Base-by-base conservation (phyloP, 495 filamentous ascomycete genomes). In the Tuber aestivum region DNA sequence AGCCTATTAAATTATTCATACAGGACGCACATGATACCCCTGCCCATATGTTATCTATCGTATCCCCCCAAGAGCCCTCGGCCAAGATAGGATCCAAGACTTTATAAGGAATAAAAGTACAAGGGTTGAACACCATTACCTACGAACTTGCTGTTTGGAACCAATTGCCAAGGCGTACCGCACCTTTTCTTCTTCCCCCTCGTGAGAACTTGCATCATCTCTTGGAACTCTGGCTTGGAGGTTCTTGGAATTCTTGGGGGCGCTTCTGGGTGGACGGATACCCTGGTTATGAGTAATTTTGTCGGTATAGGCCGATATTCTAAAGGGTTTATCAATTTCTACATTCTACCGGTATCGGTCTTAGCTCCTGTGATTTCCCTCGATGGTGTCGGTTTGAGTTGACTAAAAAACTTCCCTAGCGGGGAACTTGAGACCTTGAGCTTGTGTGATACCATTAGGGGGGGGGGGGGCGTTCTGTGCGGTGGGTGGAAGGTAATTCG, bases 171-270 rank as follows among this genome's bases (percentile, higher is more conserved):
- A 79, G 76, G 56, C 48, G 56, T 48, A 45, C 56, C 72, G 61
- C 41, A 27, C 40, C 61, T 42, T 71, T 71, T 73, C 56, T n/a
- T n/a, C n/a, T n/a, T n/a, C n/a, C n/a, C n/a, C n/a, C n/a, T 69
- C 38, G 65, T 71, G 41, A 20, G 70, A 65, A 70, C 76, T 79
- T 79, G 76, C 70, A 75, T 79, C 77, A 48, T 37, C 42, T 75
- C 78, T 79, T 74, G 69, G 72, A 69, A 69, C 71, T 45, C 76
- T 70, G 69, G 69, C 73, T 75, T 75, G 72, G 72, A 20, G 35
- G 23, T 42, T 79, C 78, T 79, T 79, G 78, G 78, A 72, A 75
- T 68, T 75, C 27, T 35, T 75, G 50, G 70, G 61, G 41, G 72
- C 44, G 72, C 41, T 76, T 21, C 44, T 48, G 35, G 40, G 37